Evolutionary conservation across 2,329 filamentous ascomycete genomes (phyloP).

Genomic region (Ilyonectria robusta): DNA sequence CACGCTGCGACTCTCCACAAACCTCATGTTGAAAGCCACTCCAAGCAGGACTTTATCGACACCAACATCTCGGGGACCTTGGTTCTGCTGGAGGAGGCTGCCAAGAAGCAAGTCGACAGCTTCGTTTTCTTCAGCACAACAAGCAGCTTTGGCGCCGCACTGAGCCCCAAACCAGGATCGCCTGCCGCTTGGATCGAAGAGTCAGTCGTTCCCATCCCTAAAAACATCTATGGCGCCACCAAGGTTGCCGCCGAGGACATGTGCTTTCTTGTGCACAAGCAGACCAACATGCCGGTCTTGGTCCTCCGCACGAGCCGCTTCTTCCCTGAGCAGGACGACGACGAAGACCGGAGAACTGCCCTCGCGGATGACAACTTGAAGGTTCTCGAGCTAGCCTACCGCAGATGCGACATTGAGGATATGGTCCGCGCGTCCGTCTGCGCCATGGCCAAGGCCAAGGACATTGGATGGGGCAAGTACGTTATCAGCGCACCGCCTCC

Average conservation of each 20-base stretch:
- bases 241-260: slow-evolving; percentile 65
- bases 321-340: slow-evolving; percentile 64
- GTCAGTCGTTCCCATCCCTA: slow-evolving; percentile 56
- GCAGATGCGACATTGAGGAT: slow-evolving; percentile 60
- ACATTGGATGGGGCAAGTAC: slow-evolving; percentile 57
- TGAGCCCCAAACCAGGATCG: slow-evolving; percentile 52
- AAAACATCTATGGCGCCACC: slow-evolving; percentile 65
- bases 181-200: slow-evolving; percentile 63
- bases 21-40: slow-evolving; percentile 61
- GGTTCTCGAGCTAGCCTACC: slow-evolving; percentile 62
- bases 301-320: slow-evolving; percentile 64
- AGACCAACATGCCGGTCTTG: slow-evolving; percentile 57
- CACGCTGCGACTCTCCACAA: slow-evolving; percentile 64
- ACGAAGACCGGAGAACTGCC: slow-evolving; percentile 54
- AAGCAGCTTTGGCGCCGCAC: slow-evolving; percentile 59
- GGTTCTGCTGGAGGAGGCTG: slow-evolving; percentile 58
- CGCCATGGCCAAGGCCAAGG: slow-evolving; percentile 53
- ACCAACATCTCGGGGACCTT: slow-evolving; percentile 62
- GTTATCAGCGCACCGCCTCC: slow-evolving; percentile 61
- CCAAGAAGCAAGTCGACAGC: slow-evolving; percentile 50
- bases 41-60: slow-evolving; percentile 59
- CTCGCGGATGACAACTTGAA: slow-evolving; percentile 62
- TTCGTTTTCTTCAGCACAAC: slow-evolving; percentile 64
- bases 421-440: slow-evolving; percentile 58
- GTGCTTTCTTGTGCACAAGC: slow-evolving; percentile 58